Evolutionary conservation across 2,329 filamentous ascomycete genomes (phyloP), one percentile per base, ranked within the genome.

Genomic region (Stachybotrys chartarum): DNA sequence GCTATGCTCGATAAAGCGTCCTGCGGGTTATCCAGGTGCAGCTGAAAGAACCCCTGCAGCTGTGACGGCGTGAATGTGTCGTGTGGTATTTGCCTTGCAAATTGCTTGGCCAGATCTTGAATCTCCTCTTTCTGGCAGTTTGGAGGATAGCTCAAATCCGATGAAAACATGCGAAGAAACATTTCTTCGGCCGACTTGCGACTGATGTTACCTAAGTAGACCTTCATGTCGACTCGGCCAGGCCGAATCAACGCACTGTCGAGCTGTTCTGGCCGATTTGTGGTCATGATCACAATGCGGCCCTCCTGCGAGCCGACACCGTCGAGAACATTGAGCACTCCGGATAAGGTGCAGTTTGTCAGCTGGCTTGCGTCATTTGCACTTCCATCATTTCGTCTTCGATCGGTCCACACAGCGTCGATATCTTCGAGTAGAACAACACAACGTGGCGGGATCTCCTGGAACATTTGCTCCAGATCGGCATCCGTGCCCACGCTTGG

Each of bases 201-300:
- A 48, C 72, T 74, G 32, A 79, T 78, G 58, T 76, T 71, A 32
- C 73, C 74, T 52, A 90, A 83, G 14, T 75, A 68, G 8, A 90
- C 78, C 57, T 80, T 81, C 68, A 82, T 77, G 61, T 90, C 86
- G 1, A 90, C 81, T 2, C 86, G 76, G 0, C 86, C 87, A 0
- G 86, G 86, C 0, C 86, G 76, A 10, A 87, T 75, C 0, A 90
- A 73, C 0, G 85, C 86, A 1, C 76, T 70, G 62, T 90, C 85
- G 0, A 90, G 78, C 53, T 81, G 78, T 52, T 88, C 83, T 0
- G 80, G 78, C 52, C 80, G 77, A 62, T 90, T 90, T 31, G 85
- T 87, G 0, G 86, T 90, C 85, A 90, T 90, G 65, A 90, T 81
- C 17, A 90, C 77, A 30, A 90, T 84, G 16, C 85, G 78, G 1